A percentile compares a stretch with the other conserved stretches of the same genome.
phyloP scores from a whole-genome alignment of 805 yeast species.

The Hanseniaspora nectarophila region DNA sequence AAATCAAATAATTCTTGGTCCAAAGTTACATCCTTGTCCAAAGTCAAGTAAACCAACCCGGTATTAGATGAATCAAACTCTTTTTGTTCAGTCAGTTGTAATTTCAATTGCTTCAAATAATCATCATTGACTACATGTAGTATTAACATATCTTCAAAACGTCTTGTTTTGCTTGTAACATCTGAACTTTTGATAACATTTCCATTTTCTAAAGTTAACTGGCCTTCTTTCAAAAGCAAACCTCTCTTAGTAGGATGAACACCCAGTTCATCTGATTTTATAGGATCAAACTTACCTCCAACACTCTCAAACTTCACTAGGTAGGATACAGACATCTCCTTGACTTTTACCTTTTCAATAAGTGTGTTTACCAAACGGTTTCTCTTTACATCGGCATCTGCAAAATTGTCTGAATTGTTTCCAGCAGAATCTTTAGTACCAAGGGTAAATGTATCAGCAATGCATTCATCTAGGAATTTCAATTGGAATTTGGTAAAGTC shows the following conservation, averaged over 20 bases:
- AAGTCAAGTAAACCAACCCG: slow-evolving; percentile 58
- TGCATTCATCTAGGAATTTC: slow-evolving; percentile 23
- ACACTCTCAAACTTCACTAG: slow-evolving; percentile 53
- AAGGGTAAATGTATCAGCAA: slow-evolving; percentile 31
- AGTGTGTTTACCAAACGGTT: not conserved
- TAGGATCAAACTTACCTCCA: slow-evolving; percentile 64
- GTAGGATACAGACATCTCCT: slow-evolving; percentile 44
- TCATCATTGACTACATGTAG: slow-evolving; percentile 56
- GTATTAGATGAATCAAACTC: slow-evolving; percentile 23
- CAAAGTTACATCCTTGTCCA: slow-evolving; percentile 48
- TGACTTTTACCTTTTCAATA: slow-evolving; percentile 11
- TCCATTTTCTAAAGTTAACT: slow-evolving; percentile 51
- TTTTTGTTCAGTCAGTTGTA: slow-evolving; percentile 19
- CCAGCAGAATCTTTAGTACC: slow-evolving; percentile 17
- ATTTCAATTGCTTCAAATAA: slow-evolving; percentile 33
- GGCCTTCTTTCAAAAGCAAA: slow-evolving; percentile 49
- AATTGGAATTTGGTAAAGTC: not conserved
- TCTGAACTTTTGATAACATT: slow-evolving; percentile 49
- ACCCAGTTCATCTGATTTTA: slow-evolving; percentile 55
- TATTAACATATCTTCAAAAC: slow-evolving; percentile 49
- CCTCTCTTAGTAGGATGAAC: slow-evolving; percentile 54
- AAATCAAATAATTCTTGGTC: slow-evolving; percentile 37
- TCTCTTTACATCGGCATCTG: slow-evolving; percentile 26
- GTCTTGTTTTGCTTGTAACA: slow-evolving; percentile 53
- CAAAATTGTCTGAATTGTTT: slow-evolving; percentile 1